Evolutionary conservation across 305 asterid species (phyloP), one percentile per base, ranked within the genome.

Genomic region (Fraxinus sp.): DNA sequence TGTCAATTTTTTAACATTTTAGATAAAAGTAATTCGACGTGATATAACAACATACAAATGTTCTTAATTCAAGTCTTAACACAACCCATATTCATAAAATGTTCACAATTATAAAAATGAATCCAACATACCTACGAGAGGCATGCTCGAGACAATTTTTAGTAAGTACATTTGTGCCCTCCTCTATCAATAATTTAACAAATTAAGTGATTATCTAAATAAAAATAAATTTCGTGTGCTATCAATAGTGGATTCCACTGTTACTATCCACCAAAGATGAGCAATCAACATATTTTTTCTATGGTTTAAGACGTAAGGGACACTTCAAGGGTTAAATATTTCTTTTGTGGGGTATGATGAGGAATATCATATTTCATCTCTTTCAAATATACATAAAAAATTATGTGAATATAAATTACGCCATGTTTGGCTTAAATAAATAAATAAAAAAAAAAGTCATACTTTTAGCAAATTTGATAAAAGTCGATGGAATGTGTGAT

Each of bases 231-330:
- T 55, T n/a, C 26, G 26, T 55, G 66, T 55, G 26, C 1, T 5
- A 55, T 55, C 6, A 55, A n/a, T 55, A 55, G 62, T 49, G 92
- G 90, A 73, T 89, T 20, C 90, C 83, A 20, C 35, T 86, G 64
- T 89, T 74, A 6, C 90, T 55, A 18, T 55, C 26, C 66, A 18
- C 26, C 66, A 26, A 55, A 55, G 66, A 55, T 5, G n/a, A n/a
- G 24, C 66, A 55, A 1, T n/a, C 18, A 4, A 49, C 20, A 49
- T 16, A 46, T 49, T 14, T 49, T 14, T 55, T 55, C 24, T 18
- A n/a, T n/a, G 1, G 26, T 55, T 0, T 6, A 55, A 55, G 26
- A 6, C 66, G 66, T n/a, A 55, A 55, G 66, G 66, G 66, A 55
- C 66, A 55, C 66, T 55, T 5, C 66, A 55, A 18, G 66, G 66